Conservation (phyloP, 2,329 filamentous ascomycete genomes). For the Monosporascus sp. region DNA sequence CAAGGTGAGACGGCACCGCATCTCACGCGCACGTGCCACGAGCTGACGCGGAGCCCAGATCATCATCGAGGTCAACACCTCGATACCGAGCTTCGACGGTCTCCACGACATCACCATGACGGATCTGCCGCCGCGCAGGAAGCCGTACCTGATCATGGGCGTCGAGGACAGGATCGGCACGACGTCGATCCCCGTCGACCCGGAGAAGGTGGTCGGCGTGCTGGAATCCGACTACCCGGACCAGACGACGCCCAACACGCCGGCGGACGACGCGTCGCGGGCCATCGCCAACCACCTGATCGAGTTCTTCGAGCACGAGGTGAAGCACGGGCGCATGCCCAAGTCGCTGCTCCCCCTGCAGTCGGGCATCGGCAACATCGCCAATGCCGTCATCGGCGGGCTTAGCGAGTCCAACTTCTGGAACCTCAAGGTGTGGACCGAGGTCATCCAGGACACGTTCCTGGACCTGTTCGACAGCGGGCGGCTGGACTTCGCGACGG, state of each 20-base stretch:
- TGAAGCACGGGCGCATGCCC: constrained; percentile 70
- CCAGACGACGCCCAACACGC: constrained; percentile 65
- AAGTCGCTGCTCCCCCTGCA: constrained; percentile 73
- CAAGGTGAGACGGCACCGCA: constrained; percentile 47
- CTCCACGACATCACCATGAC: constrained; percentile 88
- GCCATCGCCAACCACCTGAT: constrained; percentile 76
- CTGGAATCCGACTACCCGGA: constrained; percentile 83
- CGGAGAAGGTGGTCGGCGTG: constrained; percentile 77
- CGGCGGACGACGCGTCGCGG: constrained; percentile 66
- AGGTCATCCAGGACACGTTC: constrained; percentile 90
- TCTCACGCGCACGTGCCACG: neutral
- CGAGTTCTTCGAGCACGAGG: constrained; percentile 79
- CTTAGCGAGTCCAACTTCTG: constrained; percentile 76
- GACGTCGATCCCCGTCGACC: constrained; percentile 75
- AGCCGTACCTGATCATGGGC: constrained; percentile 79
- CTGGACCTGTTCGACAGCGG: constrained; percentile 87
- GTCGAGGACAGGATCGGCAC: constrained; percentile 84
- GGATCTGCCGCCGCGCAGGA: constrained; percentile 73
- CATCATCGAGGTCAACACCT: constrained; percentile 88
- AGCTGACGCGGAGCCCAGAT: constrained; percentile 38
- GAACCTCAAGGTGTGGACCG: constrained; percentile 88
- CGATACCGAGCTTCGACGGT: constrained; percentile 77
- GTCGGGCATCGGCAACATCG: constrained; percentile 88
- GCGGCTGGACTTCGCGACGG: constrained; percentile 82
- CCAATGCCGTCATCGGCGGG: constrained; percentile 84